Conservation (phyloP, 179 eudicot genomes). For the Gypsophila paniculata region DNA sequence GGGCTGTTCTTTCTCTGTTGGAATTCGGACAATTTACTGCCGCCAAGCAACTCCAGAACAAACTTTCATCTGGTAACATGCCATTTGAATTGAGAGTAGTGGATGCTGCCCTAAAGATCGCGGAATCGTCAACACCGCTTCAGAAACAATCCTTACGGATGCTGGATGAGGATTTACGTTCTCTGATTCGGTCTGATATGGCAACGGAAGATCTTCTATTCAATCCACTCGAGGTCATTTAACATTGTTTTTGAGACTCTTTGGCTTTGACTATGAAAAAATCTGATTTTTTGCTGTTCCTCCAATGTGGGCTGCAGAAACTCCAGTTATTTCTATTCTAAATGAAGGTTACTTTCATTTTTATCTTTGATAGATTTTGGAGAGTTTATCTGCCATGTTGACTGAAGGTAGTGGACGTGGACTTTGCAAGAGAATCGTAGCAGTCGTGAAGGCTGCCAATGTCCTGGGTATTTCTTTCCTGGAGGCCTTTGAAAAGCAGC, state of each 20-base stretch:
- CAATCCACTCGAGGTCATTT: conserved; percentile 67
- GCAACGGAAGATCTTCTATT: conserved; percentile 38
- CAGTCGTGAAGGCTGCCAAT: conserved; percentile 90
- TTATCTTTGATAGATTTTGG: conserved; percentile 53
- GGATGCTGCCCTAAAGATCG: conserved; percentile 78
- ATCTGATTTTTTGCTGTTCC: conserved; percentile 4
- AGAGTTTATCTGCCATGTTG: conserved; percentile 49
- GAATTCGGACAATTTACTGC: conserved; percentile 95
- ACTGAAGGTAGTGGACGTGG: conserved; percentile 84
- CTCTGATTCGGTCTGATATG: conserved; percentile 55
- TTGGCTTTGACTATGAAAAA: conserved; percentile 4
- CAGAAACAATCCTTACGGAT: conserved; percentile 39
- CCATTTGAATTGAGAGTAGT: conserved; percentile 69
- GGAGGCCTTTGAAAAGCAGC: conserved; percentile 89
- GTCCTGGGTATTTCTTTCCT: conserved; percentile 66
- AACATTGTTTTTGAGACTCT: conserved; percentile 11
- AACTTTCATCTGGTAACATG: conserved; percentile 61
- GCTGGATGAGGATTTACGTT: conserved; percentile 69
- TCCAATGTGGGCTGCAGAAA: neutral
- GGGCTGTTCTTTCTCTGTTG: conserved; percentile 86
- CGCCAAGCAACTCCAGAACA: conserved; percentile 88
- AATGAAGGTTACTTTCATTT: conserved; percentile 6
- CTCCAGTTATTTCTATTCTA: neutral
- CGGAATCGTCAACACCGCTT: conserved; percentile 69
- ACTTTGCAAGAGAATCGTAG: conserved; percentile 74